Base-by-base conservation (phyloP, 805 yeast species). In the Komagataella pastoris region DNA sequence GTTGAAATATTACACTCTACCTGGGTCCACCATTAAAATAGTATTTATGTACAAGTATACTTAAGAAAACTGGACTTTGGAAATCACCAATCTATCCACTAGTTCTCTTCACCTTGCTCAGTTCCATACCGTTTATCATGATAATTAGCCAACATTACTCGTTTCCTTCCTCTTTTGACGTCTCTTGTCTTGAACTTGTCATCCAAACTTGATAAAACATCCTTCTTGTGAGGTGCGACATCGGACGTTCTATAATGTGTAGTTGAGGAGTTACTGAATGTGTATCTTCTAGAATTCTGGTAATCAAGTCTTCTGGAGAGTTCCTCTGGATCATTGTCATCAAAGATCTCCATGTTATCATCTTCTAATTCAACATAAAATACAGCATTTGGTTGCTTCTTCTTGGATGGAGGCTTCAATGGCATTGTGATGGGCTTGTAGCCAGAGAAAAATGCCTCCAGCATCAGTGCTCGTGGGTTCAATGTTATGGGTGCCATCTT, bases 361-460 rank as follows among this genome's bases (percentile, higher is more conserved):
- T 65, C 71, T 49, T 65, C 68, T 48, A 66, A 57, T 47, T 67
- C 69, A 19, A 67, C 56, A 48, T 63, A 65, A 7, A 67, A 56
- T 23, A 65, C 64, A 0, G 66, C 54, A 3, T 59, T 56, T 5
- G 59, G 54, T 48, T 57, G 58, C 44, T 60, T 57, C 6, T 44
- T 48, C 8, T 44, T 48, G 6, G 53, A 51, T 46, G 63, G 62
- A 10, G 68, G 67, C 3, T 55, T 51, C 19, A 65, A 53, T 2
- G 70, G 70, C 24, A 64, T 47, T 8, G 69, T 61, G 36, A 67
- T 53, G 12, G 72, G 72, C 47, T 64, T 62, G 50, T 65, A 66
- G 2, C 68, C 71, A 53, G 62, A 66, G 53, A 67, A 67, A 6
- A 67, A 54, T n/a, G 56, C 60, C 53, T 67, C 70, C 21, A 67